Percentiles rank a stretch among this genome's conserved stretches.
Conservation (phyloP, 2,329 filamentous ascomycete genomes). For the Ophiocordyceps robertsii region DNA sequence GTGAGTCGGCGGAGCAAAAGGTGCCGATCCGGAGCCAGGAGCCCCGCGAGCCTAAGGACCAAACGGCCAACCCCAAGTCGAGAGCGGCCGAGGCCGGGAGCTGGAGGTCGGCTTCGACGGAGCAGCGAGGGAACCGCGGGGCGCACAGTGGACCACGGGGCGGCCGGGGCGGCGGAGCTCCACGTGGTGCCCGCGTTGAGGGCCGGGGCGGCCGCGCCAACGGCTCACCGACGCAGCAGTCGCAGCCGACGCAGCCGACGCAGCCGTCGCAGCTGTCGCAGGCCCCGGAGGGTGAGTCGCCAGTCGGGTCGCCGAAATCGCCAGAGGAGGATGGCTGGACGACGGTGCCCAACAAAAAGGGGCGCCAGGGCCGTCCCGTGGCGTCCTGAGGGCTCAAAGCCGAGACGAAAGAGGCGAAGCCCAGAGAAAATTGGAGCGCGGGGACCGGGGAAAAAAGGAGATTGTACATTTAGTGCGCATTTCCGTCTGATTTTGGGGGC, state of each 20-base stretch:
- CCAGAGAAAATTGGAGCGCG: neutral
- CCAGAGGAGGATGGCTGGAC: constrained; percentile 52
- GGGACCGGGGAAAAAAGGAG: constrained; percentile 6
- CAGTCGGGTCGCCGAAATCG: constrained; percentile 19
- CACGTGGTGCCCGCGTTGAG: constrained; percentile 29
- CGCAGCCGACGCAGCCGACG: constrained; percentile 8
- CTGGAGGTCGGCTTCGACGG: constrained; percentile 42
- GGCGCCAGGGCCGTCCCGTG: constrained; percentile 19
- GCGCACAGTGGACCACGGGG: constrained; percentile 29
- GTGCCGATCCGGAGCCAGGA: constrained; percentile 22
- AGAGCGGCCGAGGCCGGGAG: constrained; percentile 44
- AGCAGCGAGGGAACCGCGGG: constrained; percentile 30
- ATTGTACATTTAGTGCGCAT: constrained; percentile 21
- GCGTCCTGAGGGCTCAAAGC: constrained; percentile 6
- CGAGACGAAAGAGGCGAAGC: neutral
- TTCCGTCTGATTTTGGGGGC: constrained; percentile 17
- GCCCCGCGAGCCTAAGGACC: constrained; percentile 26
- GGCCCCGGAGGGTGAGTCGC: constrained; percentile 12
- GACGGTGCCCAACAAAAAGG: constrained; percentile 31
- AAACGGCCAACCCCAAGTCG: constrained; percentile 33
- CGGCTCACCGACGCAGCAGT: constrained; percentile 25
- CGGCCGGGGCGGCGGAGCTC: constrained; percentile 21
- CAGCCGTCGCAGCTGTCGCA: constrained; percentile 14
- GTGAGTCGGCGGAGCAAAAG: constrained; percentile 34
- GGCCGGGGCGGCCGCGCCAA: constrained; percentile 35